These are phyloP conservation scores for Phaeosphaeriaceae sp. DNA, from an alignment of 2,329 filamentous ascomycete species.

Conservation along the genomic window DNA sequence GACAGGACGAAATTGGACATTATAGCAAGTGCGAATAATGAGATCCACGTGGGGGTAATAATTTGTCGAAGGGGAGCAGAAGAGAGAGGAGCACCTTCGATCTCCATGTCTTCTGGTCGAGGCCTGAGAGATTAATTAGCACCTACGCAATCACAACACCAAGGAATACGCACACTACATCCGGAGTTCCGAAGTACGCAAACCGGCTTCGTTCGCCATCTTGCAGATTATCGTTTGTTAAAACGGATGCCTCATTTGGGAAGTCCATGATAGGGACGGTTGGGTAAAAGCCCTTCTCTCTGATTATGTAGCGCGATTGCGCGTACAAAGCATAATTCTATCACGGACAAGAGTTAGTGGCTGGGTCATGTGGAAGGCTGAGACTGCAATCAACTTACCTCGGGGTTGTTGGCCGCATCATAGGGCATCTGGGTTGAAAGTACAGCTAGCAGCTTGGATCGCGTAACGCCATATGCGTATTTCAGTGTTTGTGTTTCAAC, in stretches of 20 bases:
- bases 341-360: too few species aligned
- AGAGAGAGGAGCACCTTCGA: constrained; percentile 28
- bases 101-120: constrained; percentile 20
- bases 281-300: constrained; percentile 38
- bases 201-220: constrained; percentile 37
- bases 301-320: constrained; percentile 38
- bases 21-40: constrained; percentile 8
- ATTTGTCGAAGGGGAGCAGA: constrained; percentile 13
- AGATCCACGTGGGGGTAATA: constrained; percentile 7
- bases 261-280: constrained; percentile 40
- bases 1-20: constrained; percentile 12
- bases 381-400: constrained; percentile 4
- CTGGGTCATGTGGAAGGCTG: too few species aligned
- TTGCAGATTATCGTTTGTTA: constrained; percentile 42
- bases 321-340: constrained; percentile 43
- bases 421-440: constrained; percentile 41
- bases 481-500: constrained; percentile 33
- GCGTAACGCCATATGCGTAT: constrained; percentile 42
- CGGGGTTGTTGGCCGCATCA: constrained; percentile 42
- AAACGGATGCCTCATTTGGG: constrained; percentile 35
- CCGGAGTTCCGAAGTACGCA: constrained; percentile 36
- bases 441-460: constrained; percentile 39
- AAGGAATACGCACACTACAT: constrained; percentile 34
- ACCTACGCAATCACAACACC: neutral
- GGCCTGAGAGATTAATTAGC: constrained; percentile 8